These are phyloP conservation scores for Globisporangium spiculum DNA, from an alignment of 352 stramenopile genomes.

Conservation along the genomic window DNA sequence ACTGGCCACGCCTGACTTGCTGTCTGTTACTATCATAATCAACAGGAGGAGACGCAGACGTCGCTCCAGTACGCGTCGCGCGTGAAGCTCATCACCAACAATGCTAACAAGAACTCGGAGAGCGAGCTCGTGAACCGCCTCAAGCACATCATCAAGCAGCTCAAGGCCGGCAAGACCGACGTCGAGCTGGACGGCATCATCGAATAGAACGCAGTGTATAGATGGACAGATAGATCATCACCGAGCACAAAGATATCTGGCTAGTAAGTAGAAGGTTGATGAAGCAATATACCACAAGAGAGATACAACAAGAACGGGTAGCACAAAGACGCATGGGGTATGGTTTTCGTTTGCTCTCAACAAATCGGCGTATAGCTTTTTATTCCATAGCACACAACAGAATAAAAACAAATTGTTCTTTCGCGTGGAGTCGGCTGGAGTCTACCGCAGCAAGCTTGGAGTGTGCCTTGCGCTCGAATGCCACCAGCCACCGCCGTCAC, in stretches of 20 bases:
- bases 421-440: constrained; percentile 20
- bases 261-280: not conserved
- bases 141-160: constrained; percentile 82
- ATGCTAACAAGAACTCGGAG: constrained; percentile 82
- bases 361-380: constrained; percentile 81
- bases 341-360: constrained; percentile 62
- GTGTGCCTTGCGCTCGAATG: not conserved
- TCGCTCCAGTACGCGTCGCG: constrained; percentile 79
- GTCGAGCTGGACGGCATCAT: constrained; percentile 68
- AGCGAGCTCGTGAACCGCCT: constrained; percentile 80
- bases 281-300: not conserved
- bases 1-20: not conserved
- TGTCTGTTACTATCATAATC: not conserved
- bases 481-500: constrained; percentile 1
- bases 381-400: constrained; percentile 33
- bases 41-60: constrained; percentile 79
- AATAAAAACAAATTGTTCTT: constrained; percentile 30
- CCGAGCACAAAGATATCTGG: not conserved
- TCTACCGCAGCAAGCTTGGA: constrained; percentile 2
- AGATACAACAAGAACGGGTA: constrained; percentile 12
- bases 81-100: constrained; percentile 89
- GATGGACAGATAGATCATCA: not conserved
- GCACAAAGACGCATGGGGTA: constrained; percentile 7
- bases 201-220: constrained; percentile 22
- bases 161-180: constrained; percentile 60